These are phyloP conservation scores for Alternaria burnsii DNA, from an alignment of 2,329 filamentous ascomycete species.

Conservation along the genomic window DNA sequence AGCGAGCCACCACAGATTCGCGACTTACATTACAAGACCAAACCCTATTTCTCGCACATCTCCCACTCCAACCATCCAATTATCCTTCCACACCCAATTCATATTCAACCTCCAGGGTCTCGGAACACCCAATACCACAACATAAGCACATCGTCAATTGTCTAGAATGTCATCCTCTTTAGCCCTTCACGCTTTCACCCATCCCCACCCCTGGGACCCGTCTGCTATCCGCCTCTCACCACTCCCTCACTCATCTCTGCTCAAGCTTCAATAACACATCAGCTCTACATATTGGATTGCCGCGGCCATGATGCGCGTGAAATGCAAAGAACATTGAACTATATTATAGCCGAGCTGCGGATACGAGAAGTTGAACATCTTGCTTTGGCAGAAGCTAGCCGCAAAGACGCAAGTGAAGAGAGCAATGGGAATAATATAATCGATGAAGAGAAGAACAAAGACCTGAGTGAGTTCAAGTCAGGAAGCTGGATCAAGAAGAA, in stretches of 20 bases:
- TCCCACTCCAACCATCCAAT: neutral
- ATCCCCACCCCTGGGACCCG: neutral
- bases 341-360: neutral
- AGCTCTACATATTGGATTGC: conserved; percentile 6
- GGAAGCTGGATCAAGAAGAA: conserved; percentile 1
- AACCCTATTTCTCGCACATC: neutral
- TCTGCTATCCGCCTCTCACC: neutral
- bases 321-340: conserved; percentile 6
- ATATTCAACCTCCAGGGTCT: neutral
- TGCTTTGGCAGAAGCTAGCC: neutral
- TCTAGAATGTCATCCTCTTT: neutral
- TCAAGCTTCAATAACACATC: neutral
- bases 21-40: neutral
- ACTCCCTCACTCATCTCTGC: neutral
- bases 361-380: neutral
- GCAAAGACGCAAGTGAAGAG: neutral
- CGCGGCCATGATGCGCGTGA: conserved; percentile 12
- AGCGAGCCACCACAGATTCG: neutral
- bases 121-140: neutral
- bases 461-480: neutral
- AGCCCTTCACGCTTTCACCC: neutral
- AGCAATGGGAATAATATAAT: neutral
- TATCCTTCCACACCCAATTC: neutral
- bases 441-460: neutral
- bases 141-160: neutral